Conservation (phyloP, 2,329 filamentous ascomycete species). For the Xylaria multiplex region DNA sequence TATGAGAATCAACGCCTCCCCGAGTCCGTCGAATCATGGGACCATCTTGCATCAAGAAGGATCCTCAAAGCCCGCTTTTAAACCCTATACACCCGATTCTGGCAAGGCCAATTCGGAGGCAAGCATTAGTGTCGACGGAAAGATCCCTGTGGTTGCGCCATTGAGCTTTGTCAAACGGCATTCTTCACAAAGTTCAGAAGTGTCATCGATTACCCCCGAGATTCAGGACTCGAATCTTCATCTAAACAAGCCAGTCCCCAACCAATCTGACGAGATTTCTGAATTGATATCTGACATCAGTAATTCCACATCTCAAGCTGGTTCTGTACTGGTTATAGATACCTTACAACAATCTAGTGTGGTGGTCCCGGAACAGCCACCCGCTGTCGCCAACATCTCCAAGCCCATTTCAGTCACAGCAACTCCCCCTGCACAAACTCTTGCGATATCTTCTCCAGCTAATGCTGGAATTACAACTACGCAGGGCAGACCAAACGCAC, state of each 20-base stretch:
- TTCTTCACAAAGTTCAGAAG: conserved; percentile 34
- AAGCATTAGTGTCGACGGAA: conserved; percentile 23
- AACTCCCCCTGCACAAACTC: not conserved
- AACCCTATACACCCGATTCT: conserved; percentile 4
- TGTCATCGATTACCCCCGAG: conserved; percentile 23
- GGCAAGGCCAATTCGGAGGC: conserved; percentile 19
- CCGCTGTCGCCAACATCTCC: not conserved
- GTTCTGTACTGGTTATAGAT: conserved; percentile 3
- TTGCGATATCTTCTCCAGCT: conserved; percentile 5
- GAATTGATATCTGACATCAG: conserved; percentile 36
- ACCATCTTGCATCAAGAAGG: not conserved
- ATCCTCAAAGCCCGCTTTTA: not conserved
- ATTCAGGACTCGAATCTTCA: conserved; percentile 11
- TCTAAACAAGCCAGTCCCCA: not conserved
- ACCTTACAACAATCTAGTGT: conserved; percentile 20
- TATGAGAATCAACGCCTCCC: conserved; percentile 40
- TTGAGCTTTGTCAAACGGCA: conserved; percentile 38
- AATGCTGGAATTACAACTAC: conserved; percentile 5
- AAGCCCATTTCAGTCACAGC: conserved; percentile 4
- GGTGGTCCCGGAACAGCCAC: not conserved
- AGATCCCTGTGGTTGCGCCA: conserved; percentile 39
- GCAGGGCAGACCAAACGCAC: conserved; percentile 12
- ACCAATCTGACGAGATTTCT: conserved; percentile 31
- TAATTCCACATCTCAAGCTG: conserved; percentile 29
- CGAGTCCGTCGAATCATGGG: conserved; percentile 17